A percentile compares a stretch with the other conserved stretches of the same genome.
Evolutionary conservation across 768 basidiomycete species (phyloP).

Genomic region (Pulveroboletus ravenelii): DNA sequence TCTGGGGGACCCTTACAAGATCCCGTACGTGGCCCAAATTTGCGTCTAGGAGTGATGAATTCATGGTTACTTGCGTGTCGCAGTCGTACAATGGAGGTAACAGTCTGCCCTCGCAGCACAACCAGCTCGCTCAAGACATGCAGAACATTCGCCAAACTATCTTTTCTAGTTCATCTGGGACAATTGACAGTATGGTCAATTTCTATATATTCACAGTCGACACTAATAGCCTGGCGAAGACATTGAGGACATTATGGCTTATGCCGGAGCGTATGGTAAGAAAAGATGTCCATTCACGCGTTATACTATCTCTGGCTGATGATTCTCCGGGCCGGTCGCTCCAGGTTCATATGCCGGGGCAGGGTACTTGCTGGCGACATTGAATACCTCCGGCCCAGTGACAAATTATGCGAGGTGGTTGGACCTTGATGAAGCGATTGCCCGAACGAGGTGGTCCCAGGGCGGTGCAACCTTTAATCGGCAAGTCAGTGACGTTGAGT

Average conservation of each 20-base stretch:
- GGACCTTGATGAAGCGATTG: constrained; percentile 60
- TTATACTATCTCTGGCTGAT: neutral
- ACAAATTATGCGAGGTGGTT: constrained; percentile 59
- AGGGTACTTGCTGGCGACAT: constrained; percentile 52
- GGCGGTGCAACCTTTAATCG: constrained; percentile 42
- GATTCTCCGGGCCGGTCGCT: constrained; percentile 1
- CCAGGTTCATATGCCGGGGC: constrained; percentile 67
- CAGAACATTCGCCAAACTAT: constrained; percentile 50
- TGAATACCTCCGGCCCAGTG: constrained; percentile 35
- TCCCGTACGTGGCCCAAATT: constrained; percentile 37
- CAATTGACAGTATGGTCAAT: constrained; percentile 44
- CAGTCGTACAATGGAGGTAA: constrained; percentile 71
- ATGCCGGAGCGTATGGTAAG: constrained; percentile 59
- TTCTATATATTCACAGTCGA: neutral
- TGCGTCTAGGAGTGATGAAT: neutral
- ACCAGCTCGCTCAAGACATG: constrained; percentile 46
- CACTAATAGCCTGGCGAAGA: constrained; percentile 33
- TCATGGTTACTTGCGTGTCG: neutral
- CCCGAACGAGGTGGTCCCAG: constrained; percentile 59
- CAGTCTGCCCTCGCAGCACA: constrained; percentile 41
- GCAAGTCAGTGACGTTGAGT: constrained; percentile 29
- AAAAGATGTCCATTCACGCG: neutral
- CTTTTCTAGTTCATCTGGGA: constrained; percentile 54
- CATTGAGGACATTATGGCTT: constrained; percentile 48
- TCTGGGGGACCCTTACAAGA: constrained; percentile 68